Percentiles rank a stretch among this genome's conserved stretches.
Conservation (phyloP, 805 yeast genomes). For the Kazachstania africana region DNA sequence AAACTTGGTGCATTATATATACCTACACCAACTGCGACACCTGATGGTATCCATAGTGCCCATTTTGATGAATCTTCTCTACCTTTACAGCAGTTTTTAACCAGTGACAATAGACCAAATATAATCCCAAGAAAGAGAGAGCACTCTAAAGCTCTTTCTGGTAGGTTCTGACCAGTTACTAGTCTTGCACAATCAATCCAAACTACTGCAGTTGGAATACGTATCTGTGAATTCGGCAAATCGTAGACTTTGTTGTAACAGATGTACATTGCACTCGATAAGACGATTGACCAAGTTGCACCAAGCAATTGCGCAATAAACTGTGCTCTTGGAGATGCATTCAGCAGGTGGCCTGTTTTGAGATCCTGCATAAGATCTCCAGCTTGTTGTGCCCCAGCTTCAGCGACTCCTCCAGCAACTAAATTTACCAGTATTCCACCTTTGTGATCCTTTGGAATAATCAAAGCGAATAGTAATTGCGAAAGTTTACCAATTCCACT, state of each 20-base stretch:
- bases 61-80: constrained; percentile 28
- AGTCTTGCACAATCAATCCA: constrained; percentile 95
- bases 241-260: constrained; percentile 73
- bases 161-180: constrained; percentile 84
- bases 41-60: constrained; percentile 63
- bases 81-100: constrained; percentile 44
- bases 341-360: constrained; percentile 83
- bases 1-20: constrained; percentile 89
- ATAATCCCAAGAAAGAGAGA: constrained; percentile 50
- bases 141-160: constrained; percentile 58
- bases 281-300: constrained; percentile 67
- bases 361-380: constrained; percentile 97
- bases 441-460: constrained; percentile 64
- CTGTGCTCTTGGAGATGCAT: constrained; percentile 89
- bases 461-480: constrained; percentile 73
- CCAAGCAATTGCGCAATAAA: constrained; percentile 85
- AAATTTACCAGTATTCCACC: constrained; percentile 75
- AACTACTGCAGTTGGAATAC: constrained; percentile 90
- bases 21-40: constrained; percentile 96
- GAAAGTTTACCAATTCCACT: constrained; percentile 93
- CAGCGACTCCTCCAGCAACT: constrained; percentile 94
- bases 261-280: constrained; percentile 73
- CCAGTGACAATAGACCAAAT: constrained; percentile 58
- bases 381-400: constrained; percentile 98
- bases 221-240: constrained; percentile 69